phyloP scores from a whole-genome alignment of 2,329 filamentous ascomycete genomes.

The Diaporthe destruens region DNA sequence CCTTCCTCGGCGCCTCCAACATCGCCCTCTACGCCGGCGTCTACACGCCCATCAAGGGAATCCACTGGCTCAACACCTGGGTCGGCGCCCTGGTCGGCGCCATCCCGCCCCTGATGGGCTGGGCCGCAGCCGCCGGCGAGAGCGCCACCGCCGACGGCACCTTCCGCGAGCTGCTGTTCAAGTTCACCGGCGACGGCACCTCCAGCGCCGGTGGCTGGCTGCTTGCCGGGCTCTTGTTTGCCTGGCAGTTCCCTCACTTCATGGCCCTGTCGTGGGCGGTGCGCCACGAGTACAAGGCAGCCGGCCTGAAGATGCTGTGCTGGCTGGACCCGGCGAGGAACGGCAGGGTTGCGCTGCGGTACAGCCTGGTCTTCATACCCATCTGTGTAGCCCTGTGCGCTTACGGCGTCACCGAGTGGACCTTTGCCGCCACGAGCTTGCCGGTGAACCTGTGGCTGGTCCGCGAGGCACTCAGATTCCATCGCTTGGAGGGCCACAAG shows the following conservation, averaged over 20 bases:
- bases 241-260: slow-evolving; percentile 99
- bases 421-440: slow-evolving; percentile 83
- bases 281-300: slow-evolving; percentile 85
- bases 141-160: slow-evolving; percentile 80
- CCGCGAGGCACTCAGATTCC: slow-evolving; percentile 84
- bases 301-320: slow-evolving; percentile 78
- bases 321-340: slow-evolving; percentile 92
- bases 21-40: slow-evolving; percentile 90
- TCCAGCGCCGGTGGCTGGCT: slow-evolving; percentile 86
- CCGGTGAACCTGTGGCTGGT: slow-evolving; percentile 89
- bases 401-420: slow-evolving; percentile 85
- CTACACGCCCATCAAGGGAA: slow-evolving; percentile 92
- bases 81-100: slow-evolving; percentile 91
- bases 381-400: slow-evolving; percentile 86
- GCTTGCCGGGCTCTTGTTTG: slow-evolving; percentile 84
- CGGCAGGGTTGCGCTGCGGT: slow-evolving; percentile 86
- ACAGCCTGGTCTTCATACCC: slow-evolving; percentile 87
- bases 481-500: slow-evolving; percentile 79
- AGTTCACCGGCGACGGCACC: slow-evolving; percentile 68
- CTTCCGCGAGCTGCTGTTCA: slow-evolving; percentile 78
- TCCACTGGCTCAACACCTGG: slow-evolving; percentile 93
- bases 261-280: slow-evolving; percentile 93
- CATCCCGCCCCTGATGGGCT: slow-evolving; percentile 97
- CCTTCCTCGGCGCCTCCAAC: slow-evolving; percentile 85
- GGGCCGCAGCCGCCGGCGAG: slow-evolving; percentile 94